phyloP scores from a whole-genome alignment of 2,329 filamentous ascomycete species.

The Trichophyton benhamiae region DNA sequence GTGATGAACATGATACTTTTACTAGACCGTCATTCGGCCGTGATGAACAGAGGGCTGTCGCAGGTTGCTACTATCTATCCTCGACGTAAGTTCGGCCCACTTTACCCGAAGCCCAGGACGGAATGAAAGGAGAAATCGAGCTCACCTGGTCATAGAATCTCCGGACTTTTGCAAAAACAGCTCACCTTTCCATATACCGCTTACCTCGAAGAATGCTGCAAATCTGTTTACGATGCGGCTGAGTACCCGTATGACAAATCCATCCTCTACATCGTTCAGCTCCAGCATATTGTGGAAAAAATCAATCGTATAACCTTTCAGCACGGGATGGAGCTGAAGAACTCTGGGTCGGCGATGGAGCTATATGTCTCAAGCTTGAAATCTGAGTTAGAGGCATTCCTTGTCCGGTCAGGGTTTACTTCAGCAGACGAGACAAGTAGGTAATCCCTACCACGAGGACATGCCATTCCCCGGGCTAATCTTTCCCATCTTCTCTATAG shows the following conservation, averaged over 20 bases:
- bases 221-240: constrained; percentile 21
- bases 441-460: constrained; percentile 9
- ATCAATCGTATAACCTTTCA: constrained; percentile 21
- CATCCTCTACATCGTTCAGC: constrained; percentile 25
- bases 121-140: not conserved
- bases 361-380: constrained; percentile 22
- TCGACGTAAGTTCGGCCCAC: constrained; percentile 24
- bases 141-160: constrained; percentile 18
- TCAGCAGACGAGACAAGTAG: constrained; percentile 20
- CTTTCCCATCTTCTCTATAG: constrained; percentile 14
- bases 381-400: constrained; percentile 24
- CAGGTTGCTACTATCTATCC: constrained; percentile 34
- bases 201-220: constrained; percentile 29
- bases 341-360: constrained; percentile 18
- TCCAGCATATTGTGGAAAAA: constrained; percentile 30
- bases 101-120: not conserved
- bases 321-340: constrained; percentile 12
- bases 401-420: constrained; percentile 19
- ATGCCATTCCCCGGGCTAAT: not conserved
- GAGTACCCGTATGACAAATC: constrained; percentile 26
- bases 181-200: constrained; percentile 25
- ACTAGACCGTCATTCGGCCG: constrained; percentile 18
- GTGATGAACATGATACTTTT: constrained; percentile 26
- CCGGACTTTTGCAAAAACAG: constrained; percentile 28
- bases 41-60: constrained; percentile 35